Percentiles rank a stretch among this genome's conserved stretches.
These are phyloP conservation scores for Peronospora destructor DNA, from an alignment of 352 stramenopile species.

Conservation along the genomic window DNA sequence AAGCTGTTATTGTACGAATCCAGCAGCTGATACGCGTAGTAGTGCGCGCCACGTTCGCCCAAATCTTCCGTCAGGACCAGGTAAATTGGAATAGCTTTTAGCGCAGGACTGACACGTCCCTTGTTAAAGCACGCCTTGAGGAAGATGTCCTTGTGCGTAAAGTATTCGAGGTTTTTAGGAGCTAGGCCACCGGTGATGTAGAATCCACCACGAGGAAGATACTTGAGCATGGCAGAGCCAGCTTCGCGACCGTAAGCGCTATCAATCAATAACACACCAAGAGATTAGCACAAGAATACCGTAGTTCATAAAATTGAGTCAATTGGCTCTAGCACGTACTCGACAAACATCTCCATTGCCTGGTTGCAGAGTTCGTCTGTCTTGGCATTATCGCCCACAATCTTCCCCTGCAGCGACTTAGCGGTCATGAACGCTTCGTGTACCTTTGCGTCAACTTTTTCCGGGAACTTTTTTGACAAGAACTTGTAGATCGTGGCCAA, in stretches of 20 bases:
- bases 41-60: conserved; percentile 85
- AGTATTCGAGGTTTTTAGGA: conserved; percentile 94
- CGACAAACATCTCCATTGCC: conserved; percentile 92
- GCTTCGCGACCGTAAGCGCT: conserved; percentile 92
- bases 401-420: conserved; percentile 69
- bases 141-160: conserved; percentile 79
- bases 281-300: conserved; percentile 1
- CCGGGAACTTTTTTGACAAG: conserved; percentile 85
- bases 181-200: conserved; percentile 96
- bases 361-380: conserved; percentile 73
- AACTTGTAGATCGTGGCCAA: conserved; percentile 96
- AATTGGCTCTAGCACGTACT: conserved; percentile 36
- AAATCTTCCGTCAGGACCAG: conserved; percentile 88
- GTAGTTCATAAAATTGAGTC: not conserved
- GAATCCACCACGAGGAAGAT: conserved; percentile 92
- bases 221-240: conserved; percentile 92
- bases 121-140: conserved; percentile 84
- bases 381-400: conserved; percentile 87
- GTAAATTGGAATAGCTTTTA: conserved; percentile 80
- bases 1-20: conserved; percentile 48
- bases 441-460: conserved; percentile 79
- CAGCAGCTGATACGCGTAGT: conserved; percentile 76
- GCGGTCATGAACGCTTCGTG: conserved; percentile 54
- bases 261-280: conserved; percentile 6
- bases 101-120: conserved; percentile 74